Percentiles rank a stretch among this genome's conserved stretches.
These are phyloP conservation scores for Yamadazyma kitorensis DNA, from an alignment of 805 yeast genomes.

Conservation along the genomic window DNA sequence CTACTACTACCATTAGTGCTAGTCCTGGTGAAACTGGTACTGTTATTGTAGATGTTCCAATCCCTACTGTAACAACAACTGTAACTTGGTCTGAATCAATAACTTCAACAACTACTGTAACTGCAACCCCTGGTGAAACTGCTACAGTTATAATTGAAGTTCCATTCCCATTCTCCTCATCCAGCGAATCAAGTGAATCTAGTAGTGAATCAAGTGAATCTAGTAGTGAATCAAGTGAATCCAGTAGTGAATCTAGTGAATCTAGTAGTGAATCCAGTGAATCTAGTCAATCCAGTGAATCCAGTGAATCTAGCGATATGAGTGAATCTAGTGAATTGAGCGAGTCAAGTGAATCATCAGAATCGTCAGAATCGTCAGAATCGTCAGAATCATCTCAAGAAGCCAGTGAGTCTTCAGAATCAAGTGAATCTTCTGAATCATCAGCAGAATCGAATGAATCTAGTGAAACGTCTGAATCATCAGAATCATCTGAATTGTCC, in stretches of 20 bases:
- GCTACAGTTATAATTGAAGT: background rate
- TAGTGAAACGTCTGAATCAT: background rate
- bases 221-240: background rate
- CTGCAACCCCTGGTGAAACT: conserved; percentile 3
- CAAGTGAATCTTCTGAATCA: too few species aligned
- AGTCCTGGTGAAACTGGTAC: conserved; percentile 18
- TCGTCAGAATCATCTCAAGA: too few species aligned
- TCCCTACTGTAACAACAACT: conserved; percentile 4
- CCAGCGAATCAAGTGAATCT: too few species aligned
- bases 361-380: too few species aligned
- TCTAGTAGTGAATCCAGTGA: background rate
- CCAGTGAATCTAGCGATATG: too few species aligned
- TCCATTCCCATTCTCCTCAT: too few species aligned
- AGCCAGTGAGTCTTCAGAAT: background rate
- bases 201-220: too few species aligned
- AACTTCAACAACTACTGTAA: conserved; percentile 1
- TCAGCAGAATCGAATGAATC: background rate
- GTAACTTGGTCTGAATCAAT: background rate
- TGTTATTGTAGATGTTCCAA: conserved; percentile 16
- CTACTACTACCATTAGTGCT: conserved; percentile 16
- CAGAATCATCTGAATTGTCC: background rate
- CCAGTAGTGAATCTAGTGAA: background rate
- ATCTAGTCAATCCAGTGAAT: background rate
- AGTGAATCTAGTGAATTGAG: background rate
- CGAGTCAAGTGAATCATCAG: conserved; percentile 1